A percentile compares a stretch with the other conserved stretches of the same genome.
Conservation (phyloP, 139 green algal genomes). For the Chlorella vulgaris region DNA sequence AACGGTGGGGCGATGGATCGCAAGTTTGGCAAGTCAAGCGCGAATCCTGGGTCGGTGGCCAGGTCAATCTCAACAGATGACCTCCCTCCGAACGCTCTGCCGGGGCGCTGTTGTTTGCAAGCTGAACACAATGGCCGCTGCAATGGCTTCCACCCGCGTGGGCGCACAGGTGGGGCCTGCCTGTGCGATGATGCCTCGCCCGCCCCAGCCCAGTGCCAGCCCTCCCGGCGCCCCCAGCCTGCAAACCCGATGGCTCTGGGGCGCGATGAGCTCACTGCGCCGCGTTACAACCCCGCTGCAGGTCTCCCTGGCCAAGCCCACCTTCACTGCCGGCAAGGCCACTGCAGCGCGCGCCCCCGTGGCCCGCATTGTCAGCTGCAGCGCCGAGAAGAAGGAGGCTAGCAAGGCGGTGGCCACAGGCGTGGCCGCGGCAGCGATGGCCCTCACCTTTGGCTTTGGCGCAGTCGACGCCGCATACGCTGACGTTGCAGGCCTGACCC, state of each 20-base stretch:
- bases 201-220: no score
- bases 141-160: slow-evolving; percentile 23
- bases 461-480: slow-evolving; percentile 83
- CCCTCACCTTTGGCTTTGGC: slow-evolving; percentile 65
- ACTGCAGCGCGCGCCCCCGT: slow-evolving; percentile 8
- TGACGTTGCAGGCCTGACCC: slow-evolving; percentile 79
- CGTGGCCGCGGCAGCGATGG: slow-evolving; percentile 72
- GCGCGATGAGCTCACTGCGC: neutral
- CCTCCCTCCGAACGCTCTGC: no score
- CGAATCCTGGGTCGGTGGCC: no score
- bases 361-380: slow-evolving; percentile 28
- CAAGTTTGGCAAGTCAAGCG: no score
- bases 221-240: neutral
- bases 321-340: slow-evolving; percentile 30
- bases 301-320: slow-evolving; percentile 31
- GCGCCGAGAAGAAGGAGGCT: slow-evolving; percentile 43
- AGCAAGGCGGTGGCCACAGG: slow-evolving; percentile 51
- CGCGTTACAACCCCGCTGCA: neutral
- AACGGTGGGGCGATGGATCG: no score
- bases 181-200: neutral
- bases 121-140: slow-evolving; percentile 14
- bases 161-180: slow-evolving; percentile 28
- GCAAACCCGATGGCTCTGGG: neutral
- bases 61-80: no score
- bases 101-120: no score